Percentiles rank a stretch among this genome's conserved stretches.
phyloP scores from a whole-genome alignment of 83 land plant species.

The Picea abies region DNA sequence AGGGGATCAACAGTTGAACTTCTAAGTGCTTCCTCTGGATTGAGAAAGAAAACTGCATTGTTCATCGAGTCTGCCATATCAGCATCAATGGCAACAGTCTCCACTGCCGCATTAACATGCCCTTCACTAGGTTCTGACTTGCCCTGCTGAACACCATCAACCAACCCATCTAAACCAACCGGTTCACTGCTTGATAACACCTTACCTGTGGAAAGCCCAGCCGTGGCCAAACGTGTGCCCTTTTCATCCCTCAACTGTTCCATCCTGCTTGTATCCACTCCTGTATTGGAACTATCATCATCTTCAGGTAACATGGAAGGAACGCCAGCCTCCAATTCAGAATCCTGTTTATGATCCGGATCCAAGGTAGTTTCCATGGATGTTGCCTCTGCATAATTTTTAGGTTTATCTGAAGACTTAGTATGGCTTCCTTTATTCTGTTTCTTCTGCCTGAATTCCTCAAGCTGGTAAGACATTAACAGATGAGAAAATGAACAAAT shows the following conservation, averaged over 20 bases:
- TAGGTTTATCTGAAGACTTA: conserved; percentile 12
- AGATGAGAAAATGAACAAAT: no score
- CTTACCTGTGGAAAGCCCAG: neutral
- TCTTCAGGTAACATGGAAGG: neutral
- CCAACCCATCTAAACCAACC: neutral
- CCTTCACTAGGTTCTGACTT: neutral
- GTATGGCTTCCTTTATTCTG: conserved; percentile 45
- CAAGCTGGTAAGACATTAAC: conserved; percentile 40
- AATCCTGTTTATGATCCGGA: conserved; percentile 20
- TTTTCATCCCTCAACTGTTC: conserved; percentile 43
- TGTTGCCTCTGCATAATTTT: neutral
- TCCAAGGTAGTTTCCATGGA: conserved; percentile 15
- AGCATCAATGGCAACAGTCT: neutral
- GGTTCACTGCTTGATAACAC: neutral
- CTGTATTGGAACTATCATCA: neutral
- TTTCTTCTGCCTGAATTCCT: conserved; percentile 72
- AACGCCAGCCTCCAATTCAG: conserved; percentile 13
- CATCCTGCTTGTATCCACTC: neutral
- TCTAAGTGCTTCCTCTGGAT: no score
- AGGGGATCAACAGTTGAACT: no score
- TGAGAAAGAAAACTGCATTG: neutral
- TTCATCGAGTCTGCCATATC: neutral
- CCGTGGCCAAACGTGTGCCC: neutral
- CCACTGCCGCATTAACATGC: neutral
- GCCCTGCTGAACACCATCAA: neutral